A percentile compares a stretch with the other conserved stretches of the same genome.
These are phyloP conservation scores for Rhizophlyctis rosea DNA, from an alignment of 192 early-diverging fungal genomes.

Conservation along the genomic window DNA sequence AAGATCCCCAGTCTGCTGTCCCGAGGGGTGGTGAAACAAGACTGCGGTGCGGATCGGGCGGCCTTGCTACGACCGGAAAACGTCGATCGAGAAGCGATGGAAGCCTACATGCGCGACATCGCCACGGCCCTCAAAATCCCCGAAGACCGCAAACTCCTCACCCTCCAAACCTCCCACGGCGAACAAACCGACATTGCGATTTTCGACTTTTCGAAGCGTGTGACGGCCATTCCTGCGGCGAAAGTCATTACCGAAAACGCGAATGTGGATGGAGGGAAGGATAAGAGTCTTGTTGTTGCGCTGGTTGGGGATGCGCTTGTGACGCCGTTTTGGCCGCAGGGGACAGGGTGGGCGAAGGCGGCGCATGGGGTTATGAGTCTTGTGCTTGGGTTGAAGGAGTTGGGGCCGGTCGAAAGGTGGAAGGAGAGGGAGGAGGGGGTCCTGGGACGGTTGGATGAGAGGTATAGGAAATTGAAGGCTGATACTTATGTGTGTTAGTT, in stretches of 20 bases:
- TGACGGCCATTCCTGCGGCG: slow-evolving; percentile 10
- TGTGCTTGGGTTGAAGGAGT: not conserved
- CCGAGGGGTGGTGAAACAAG: slow-evolving; percentile 14
- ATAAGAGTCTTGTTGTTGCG: slow-evolving; percentile 11
- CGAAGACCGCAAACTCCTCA: slow-evolving; percentile 7
- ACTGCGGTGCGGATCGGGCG: slow-evolving; percentile 20
- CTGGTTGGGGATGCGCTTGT: slow-evolving; percentile 26
- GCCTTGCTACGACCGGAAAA: slow-evolving; percentile 16
- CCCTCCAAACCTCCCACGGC: slow-evolving; percentile 2
- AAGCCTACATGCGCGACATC: slow-evolving; percentile 10
- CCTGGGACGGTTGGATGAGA: slow-evolving; percentile 3
- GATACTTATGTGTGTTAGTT: slow-evolving; percentile 21
- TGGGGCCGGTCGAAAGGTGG: slow-evolving; percentile 16
- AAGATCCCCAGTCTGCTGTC: slow-evolving; percentile 14
- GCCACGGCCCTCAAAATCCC: slow-evolving; percentile 11
- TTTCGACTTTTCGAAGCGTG: slow-evolving; percentile 24
- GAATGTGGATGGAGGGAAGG: not conserved
- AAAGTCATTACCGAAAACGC: slow-evolving; percentile 1
- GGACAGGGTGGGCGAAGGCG: slow-evolving; percentile 26
- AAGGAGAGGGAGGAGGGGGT: not conserved
- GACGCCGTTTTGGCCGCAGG: slow-evolving; percentile 19
- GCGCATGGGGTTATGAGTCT: slow-evolving; percentile 12
- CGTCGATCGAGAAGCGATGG: slow-evolving; percentile 19
- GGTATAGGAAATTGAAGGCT: slow-evolving; percentile 12
- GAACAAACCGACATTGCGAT: slow-evolving; percentile 15